Evolutionary conservation across 1,284 basidiomycete species (phyloP), one percentile per base, ranked within the genome.

Genomic region (Ustilago cynodontis): DNA sequence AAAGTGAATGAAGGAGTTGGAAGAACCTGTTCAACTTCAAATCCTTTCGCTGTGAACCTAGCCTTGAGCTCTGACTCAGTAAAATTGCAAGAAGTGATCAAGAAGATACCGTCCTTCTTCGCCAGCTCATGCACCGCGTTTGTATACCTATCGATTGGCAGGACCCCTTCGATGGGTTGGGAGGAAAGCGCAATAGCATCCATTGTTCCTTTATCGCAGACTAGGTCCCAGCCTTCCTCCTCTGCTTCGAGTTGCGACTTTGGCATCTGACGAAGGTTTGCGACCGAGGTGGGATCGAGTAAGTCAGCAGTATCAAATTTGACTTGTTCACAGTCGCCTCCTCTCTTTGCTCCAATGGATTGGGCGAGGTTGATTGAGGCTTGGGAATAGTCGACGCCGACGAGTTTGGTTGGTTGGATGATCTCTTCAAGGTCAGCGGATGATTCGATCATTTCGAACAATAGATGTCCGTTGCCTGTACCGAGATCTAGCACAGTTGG

Each of bases 61-160:
- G 87, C 80, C 70, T 88, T 90, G 41, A 96, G 86, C 82, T 96
- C 94, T 0, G 91, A 89, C 77, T 93, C 91, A 0, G 94, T 96
- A 83, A 94, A 96, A 84, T 96, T 96, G 84, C 94, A 95, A 8
- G 83, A 85, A 8, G 93, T 95, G 68, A 95, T 94, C 51, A 95
- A 87, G 82, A 95, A 94, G 77, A 89, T 87, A 5, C 92, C 93
- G 1, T 56, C n/a, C 4, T 58, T 68, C 51, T 77, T 91, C 28
- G 94, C 87, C 54, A 93, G 85, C 31, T 85, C 85, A 1, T 88
- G 86, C 13, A 93, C 89, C 6, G 90, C 90, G 31, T 80, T 78
- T 4, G 92, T 91, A 86, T 95, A 95, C 11, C 86, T 86, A 20
- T 89, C 87, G 1, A 89, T 89, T 2, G 92, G 91, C 0, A 88